Evolutionary conservation across 495 filamentous ascomycete genomes (phyloP).

Genomic region (Tuber calosporum): DNA sequence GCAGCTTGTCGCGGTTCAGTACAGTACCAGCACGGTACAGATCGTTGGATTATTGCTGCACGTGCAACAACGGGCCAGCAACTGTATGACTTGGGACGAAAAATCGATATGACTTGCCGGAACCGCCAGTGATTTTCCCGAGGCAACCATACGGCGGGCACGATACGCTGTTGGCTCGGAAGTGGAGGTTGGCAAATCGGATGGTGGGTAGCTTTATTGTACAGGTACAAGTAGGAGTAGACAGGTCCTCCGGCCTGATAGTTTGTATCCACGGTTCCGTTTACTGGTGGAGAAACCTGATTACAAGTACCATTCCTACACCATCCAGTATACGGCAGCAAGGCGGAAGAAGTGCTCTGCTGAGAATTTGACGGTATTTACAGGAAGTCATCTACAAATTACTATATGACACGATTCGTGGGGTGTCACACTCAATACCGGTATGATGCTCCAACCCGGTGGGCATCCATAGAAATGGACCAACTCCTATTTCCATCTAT

Average conservation of each 20-base stretch:
- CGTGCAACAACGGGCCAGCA: neutral
- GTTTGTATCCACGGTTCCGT: neutral
- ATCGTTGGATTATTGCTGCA: neutral
- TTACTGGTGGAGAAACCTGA: neutral
- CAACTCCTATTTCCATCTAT: neutral
- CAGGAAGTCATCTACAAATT: neutral
- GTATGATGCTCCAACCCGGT: neutral
- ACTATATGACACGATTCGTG: neutral
- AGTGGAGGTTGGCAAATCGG: neutral
- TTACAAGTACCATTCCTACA: neutral
- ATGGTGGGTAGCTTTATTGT: neutral
- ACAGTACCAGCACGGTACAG: neutral
- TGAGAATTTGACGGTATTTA: neutral
- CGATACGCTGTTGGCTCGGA: neutral
- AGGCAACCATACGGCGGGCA: neutral
- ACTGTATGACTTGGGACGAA: neutral
- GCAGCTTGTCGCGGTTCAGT: no score
- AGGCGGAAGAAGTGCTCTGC: neutral
- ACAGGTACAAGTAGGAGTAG: no score
- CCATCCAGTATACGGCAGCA: no score
- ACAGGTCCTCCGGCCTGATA: neutral
- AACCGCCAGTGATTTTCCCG: neutral
- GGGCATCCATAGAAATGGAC: neutral
- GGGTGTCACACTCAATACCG: neutral
- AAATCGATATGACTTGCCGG: neutral